Evolutionary conservation across 1,139 yeast genomes (phyloP).

Genomic region (Sugiyamaella japonica): DNA sequence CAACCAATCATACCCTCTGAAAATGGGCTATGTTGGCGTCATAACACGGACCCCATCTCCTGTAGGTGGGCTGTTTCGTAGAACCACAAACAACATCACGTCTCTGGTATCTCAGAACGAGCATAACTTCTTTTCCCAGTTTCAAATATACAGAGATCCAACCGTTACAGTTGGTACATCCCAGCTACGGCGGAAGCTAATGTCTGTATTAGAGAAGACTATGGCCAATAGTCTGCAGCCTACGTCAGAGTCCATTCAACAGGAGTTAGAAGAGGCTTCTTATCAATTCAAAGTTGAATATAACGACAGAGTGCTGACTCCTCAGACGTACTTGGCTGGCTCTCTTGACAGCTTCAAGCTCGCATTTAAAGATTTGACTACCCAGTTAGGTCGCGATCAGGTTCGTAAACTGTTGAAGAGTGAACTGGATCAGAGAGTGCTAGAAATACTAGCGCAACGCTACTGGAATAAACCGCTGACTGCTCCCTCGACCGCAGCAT

Average conservation of each 20-base stretch:
- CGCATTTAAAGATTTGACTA: conserved; percentile 83
- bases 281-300: conserved; percentile 95
- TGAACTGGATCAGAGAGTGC: conserved; percentile 83
- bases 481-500: conserved; percentile 12
- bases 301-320: conserved; percentile 89
- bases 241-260: conserved; percentile 80
- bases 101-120: conserved; percentile 47
- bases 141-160: conserved; percentile 58
- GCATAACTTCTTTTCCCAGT: conserved; percentile 49
- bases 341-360: conserved; percentile 85
- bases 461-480: conserved; percentile 78
- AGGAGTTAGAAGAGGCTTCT: conserved; percentile 89
- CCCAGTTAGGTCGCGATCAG: conserved; percentile 79
- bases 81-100: conserved; percentile 34
- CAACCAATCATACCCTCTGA: conserved; percentile 82
- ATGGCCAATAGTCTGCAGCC: conserved; percentile 91
- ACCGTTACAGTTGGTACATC: conserved; percentile 77
- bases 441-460: conserved; percentile 82
- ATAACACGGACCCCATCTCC: conserved; percentile 71
- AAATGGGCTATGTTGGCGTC: conserved; percentile 97
- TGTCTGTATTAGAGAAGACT: conserved; percentile 82
- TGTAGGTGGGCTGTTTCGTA: conserved; percentile 39
- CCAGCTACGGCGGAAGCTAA: conserved; percentile 72
- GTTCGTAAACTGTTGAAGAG: conserved; percentile 74
- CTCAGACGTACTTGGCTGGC: conserved; percentile 90